Base-by-base conservation (phyloP, 257 asterid species). In the Solanum pimpinellifolium region DNA sequence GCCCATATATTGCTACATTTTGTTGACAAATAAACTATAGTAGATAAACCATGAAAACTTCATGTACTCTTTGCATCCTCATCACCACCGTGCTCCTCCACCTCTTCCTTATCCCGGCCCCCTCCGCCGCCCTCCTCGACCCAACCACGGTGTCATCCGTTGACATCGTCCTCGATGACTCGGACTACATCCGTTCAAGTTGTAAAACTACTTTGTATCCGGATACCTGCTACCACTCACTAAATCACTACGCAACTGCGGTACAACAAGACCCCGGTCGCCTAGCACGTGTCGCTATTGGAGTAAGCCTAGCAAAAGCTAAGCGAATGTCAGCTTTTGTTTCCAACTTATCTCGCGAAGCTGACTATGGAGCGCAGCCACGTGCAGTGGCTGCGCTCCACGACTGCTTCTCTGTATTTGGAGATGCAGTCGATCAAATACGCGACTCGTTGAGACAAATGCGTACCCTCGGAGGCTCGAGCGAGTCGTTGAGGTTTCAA, bases 341-440 rank as follows among this genome's bases (percentile, higher is more conserved):
- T 11, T 77, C 85, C 56, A 86, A 88, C 33, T 85, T 94, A 68
- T 66, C 96, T 35, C 93, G 90, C 75, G 83, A 86, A 15, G 92
- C 92, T 66, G 95, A 91, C 70, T 91, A 75, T 87, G 94, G 94
- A 25, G 89, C 89, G 44, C 92, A 94, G 87, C 93, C 92, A 16
- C 91, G 94, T 35, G 93, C 90, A 5, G 89, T 89, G 2, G 89
- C 94, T 2, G 98, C 98, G 0, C 89, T 97, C 20, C 97, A 84
- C 86, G 98, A 97, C 93, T 97, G 99, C 92, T 89, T 83, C 78
- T 60, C 90, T 5, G 85, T 91, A 42, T 92, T 94, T 86, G 91
- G 91, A 5, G 97, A 94, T 89, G 95, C 98, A 8, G 95, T 93
- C 78, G 93, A 92, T 87, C 95, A 92, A 90, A 92, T 95, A 37